phyloP scores from a whole-genome alignment of 2,329 filamentous ascomycete species.

The Aspergillus novofumigatus region DNA sequence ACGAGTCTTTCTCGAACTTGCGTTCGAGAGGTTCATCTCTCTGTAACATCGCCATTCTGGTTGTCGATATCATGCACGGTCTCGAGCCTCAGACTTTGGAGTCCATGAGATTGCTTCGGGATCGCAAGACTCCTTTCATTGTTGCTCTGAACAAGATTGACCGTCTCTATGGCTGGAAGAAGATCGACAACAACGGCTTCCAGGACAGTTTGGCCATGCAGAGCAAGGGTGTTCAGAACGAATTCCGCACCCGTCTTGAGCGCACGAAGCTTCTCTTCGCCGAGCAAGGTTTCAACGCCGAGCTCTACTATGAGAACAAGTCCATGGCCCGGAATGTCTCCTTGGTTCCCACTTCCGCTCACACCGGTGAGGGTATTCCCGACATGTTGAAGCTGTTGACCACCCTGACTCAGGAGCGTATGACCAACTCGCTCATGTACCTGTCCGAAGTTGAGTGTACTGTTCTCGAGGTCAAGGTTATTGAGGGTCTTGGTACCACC shows the following conservation, averaged over 20 bases:
- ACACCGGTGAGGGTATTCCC: conserved; percentile 98
- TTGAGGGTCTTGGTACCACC: conserved; percentile 97
- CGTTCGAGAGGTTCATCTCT: conserved; percentile 95
- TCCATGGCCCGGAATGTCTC: conserved; percentile 92
- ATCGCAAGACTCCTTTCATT: conserved; percentile 95
- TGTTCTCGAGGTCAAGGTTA: conserved; percentile 97
- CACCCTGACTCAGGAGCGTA: conserved; percentile 89
- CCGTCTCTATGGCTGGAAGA: conserved; percentile 98
- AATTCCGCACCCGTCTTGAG: conserved; percentile 85
- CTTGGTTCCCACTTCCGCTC: conserved; percentile 93
- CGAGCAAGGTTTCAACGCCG: conserved; percentile 96
- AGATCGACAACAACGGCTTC: conserved; percentile 98
- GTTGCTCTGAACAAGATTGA: conserved; percentile 99
- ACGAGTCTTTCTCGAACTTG: conserved; percentile 99
- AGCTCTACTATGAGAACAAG: conserved; percentile 97
- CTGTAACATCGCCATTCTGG: conserved; percentile 98
- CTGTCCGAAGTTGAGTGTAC: conserved; percentile 96
- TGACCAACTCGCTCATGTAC: conserved; percentile 97
- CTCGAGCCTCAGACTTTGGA: conserved; percentile 95
- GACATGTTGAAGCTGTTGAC: conserved; percentile 97
- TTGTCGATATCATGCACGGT: conserved; percentile 99
- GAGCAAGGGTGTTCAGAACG: conserved; percentile 87
- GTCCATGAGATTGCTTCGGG: conserved; percentile 89
- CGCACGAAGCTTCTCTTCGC: conserved; percentile 91
- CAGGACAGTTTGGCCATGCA: conserved; percentile 85